Evolutionary conservation across 2,329 filamentous ascomycete genomes (phyloP).

Genomic region (Aureobasidium lini): DNA sequence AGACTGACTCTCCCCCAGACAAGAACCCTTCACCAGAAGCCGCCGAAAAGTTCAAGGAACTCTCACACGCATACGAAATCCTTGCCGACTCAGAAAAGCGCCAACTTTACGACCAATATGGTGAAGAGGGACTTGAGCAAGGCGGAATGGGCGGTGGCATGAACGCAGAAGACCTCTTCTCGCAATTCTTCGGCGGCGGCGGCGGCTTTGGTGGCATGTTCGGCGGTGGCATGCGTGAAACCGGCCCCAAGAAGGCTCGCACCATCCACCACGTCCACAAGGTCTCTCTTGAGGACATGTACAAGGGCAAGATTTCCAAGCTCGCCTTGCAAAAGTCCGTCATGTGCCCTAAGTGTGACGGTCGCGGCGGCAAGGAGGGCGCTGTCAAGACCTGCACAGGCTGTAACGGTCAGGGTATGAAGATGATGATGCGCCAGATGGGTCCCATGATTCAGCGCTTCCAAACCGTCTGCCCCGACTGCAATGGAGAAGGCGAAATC

Average conservation of each 20-base stretch:
- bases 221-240: constrained; percentile 71
- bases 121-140: constrained; percentile 85
- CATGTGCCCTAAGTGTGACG: constrained; percentile 91
- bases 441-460: constrained; percentile 99
- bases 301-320: constrained; percentile 96
- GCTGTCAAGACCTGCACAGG: constrained; percentile 88
- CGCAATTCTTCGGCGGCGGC: constrained; percentile 86
- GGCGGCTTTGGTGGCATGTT: constrained; percentile 57
- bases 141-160: constrained; percentile 73
- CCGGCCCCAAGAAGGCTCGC: constrained; percentile 81
- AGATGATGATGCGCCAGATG: constrained; percentile 99
- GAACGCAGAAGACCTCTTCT: constrained; percentile 93
- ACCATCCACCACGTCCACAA: constrained; percentile 99
- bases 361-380: constrained; percentile 91
- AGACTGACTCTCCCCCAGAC: constrained; percentile 47
- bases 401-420: constrained; percentile 94
- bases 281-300: constrained; percentile 94
- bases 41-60: constrained; percentile 97
- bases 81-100: constrained; percentile 91
- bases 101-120: constrained; percentile 90
- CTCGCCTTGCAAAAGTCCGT: constrained; percentile 94
- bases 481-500: constrained; percentile 92
- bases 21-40: constrained; percentile 94
- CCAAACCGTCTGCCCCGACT: constrained; percentile 98
- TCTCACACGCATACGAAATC: constrained; percentile 91